These are phyloP conservation scores for Globisporangium paddicum DNA, from an alignment of 352 stramenopile genomes.

Conservation along the genomic window DNA sequence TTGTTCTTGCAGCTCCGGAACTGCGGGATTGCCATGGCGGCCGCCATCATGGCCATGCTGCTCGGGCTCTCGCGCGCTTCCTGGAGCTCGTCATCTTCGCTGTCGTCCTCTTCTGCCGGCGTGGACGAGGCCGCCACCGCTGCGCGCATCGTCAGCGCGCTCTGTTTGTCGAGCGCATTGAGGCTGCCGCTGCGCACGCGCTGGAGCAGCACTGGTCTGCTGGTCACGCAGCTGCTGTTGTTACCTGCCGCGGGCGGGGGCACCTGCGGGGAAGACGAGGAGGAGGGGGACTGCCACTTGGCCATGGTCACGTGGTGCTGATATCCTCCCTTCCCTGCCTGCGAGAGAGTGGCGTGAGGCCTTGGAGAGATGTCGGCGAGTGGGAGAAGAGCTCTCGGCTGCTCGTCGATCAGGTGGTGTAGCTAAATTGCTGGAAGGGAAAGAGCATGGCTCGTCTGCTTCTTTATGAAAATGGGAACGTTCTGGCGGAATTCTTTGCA, in stretches of 20 bases:
- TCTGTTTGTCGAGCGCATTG: conserved; percentile 9
- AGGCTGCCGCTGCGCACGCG: conserved; percentile 14
- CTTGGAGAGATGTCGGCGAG: conserved; percentile 4
- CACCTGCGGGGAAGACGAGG: not conserved
- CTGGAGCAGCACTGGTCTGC: conserved; percentile 2
- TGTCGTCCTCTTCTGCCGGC: not conserved
- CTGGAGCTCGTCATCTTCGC: not conserved
- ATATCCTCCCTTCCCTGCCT: conserved; percentile 3
- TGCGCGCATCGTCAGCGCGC: not conserved
- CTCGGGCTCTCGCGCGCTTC: not conserved
- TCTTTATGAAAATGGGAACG: not conserved
- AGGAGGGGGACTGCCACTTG: conserved; percentile 8
- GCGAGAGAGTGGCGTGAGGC: too few species aligned
- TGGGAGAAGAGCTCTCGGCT: conserved; percentile 8
- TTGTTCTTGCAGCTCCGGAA: conserved; percentile 40
- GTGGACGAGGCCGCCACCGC: not conserved
- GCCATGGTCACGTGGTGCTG: conserved; percentile 6
- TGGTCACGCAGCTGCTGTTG: not conserved
- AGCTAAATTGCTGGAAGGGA: too few species aligned
- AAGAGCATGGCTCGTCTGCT: not conserved
- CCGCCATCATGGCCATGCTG: conserved; percentile 4
- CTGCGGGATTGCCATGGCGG: conserved; percentile 32
- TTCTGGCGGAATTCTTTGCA: not conserved
- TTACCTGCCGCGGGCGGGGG: not conserved
- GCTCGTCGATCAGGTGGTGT: too few species aligned